Evolutionary conservation across 306 rosid genomes (phyloP).

Genomic region (Nissolia schottii): DNA sequence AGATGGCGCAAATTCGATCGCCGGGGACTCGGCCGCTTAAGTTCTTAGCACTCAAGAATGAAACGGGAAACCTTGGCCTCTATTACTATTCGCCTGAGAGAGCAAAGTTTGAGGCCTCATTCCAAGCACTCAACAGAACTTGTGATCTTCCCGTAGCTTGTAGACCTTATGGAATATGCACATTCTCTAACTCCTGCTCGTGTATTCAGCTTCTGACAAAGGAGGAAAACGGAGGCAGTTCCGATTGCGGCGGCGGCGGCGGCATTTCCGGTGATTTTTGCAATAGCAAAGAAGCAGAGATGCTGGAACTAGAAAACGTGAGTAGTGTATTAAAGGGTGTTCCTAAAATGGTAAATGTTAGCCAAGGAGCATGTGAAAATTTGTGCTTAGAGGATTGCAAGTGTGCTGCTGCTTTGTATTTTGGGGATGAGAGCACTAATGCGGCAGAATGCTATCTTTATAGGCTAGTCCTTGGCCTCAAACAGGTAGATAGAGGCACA

Average conservation of each 20-base stretch:
- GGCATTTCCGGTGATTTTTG: conserved; percentile 42
- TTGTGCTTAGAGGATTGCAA: conserved; percentile 69
- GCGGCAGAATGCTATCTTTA: conserved; percentile 48
- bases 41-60: conserved; percentile 69
- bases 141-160: conserved; percentile 92
- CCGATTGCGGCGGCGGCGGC: conserved; percentile 37
- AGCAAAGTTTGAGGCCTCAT: conserved; percentile 60
- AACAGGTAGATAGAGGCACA: conserved; percentile 45
- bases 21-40: conserved; percentile 39
- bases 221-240: conserved; percentile 18
- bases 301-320: conserved; percentile 58
- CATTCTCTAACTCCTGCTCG: conserved; percentile 67
- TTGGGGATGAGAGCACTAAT: background rate
- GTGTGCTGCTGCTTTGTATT: conserved; percentile 61
- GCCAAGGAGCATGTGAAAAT: conserved; percentile 49
- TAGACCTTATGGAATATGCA: conserved; percentile 72
- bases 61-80: conserved; percentile 76
- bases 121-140: conserved; percentile 70
- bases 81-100: conserved; percentile 56
- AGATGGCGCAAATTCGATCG: conserved; percentile 66
- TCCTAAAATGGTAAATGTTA: conserved; percentile 37
- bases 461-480: conserved; percentile 62
- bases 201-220: conserved; percentile 44
- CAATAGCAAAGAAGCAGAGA: conserved; percentile 36
- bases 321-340: conserved; percentile 48